Percentiles rank a stretch among this genome's conserved stretches.
Evolutionary conservation across 129 eudicot species (phyloP).

Genomic region (Erigeron canadensis): DNA sequence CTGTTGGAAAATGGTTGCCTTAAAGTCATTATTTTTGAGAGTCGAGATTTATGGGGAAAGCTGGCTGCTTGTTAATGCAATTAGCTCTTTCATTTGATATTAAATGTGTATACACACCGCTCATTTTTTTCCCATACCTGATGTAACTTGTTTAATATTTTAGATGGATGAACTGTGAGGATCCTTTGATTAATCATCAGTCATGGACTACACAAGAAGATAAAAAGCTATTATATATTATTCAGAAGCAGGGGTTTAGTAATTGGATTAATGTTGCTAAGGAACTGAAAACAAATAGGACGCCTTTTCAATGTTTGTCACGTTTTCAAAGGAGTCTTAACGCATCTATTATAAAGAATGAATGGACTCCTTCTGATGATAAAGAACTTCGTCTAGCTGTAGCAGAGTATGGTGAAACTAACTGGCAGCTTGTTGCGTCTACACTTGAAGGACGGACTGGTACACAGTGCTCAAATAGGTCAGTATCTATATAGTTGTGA

Average conservation of each 20-base stretch:
- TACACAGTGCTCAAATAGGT: conserved; percentile 96
- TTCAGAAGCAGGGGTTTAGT: conserved; percentile 54
- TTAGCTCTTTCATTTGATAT: neutral
- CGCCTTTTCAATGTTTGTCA: conserved; percentile 81
- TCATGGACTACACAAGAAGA: conserved; percentile 64
- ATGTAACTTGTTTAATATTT: conserved; percentile 16
- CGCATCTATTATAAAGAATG: conserved; percentile 74
- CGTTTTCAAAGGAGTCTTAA: conserved; percentile 95
- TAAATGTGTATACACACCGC: neutral
- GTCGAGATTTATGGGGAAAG: too few species aligned
- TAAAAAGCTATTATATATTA: conserved; percentile 51
- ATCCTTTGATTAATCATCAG: conserved; percentile 56
- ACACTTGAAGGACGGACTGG: conserved; percentile 78
- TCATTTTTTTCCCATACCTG: neutral
- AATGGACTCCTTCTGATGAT: conserved; percentile 80
- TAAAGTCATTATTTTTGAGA: neutral
- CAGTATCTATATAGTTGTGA: conserved; percentile 27
- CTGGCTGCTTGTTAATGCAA: neutral
- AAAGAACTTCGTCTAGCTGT: conserved; percentile 74
- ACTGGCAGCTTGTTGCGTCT: conserved; percentile 89
- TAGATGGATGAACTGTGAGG: conserved; percentile 83
- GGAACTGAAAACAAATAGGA: conserved; percentile 61
- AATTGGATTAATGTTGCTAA: conserved; percentile 75
- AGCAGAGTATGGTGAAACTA: conserved; percentile 65
- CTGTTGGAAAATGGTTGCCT: too few species aligned